Conservation (phyloP, 169 alveolate genomes). For the Plasmodium yoelii region DNA sequence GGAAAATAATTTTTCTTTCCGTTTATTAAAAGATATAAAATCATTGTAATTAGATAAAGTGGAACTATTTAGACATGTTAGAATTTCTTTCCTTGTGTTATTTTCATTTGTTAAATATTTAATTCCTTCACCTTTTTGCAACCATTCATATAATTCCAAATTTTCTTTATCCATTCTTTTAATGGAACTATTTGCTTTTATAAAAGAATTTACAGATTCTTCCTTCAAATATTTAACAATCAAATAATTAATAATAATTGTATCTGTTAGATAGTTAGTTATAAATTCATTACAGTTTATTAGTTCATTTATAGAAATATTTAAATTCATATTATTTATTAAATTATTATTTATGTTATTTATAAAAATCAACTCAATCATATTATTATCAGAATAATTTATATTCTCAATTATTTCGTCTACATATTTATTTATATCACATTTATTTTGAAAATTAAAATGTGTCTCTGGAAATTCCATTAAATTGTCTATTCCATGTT, state of each 20-base stretch:
- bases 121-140: background rate
- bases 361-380: background rate
- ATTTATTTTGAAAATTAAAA: background rate
- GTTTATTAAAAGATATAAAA: background rate
- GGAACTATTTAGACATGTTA: background rate
- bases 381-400: background rate
- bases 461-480: background rate
- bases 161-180: slow-evolving; percentile 19
- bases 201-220: slow-evolving; percentile 15
- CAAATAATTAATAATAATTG: slow-evolving; percentile 10
- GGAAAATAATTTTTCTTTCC: background rate
- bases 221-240: slow-evolving; percentile 39
- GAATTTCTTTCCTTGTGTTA: background rate
- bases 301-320: slow-evolving; percentile 7
- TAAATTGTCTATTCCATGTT: background rate
- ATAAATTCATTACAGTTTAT: slow-evolving; percentile 12
- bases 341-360: slow-evolving; percentile 13
- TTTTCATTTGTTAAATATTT: background rate
- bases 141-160: background rate
- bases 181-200: slow-evolving; percentile 24
- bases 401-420: background rate
- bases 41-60: background rate
- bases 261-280: slow-evolving; percentile 24
- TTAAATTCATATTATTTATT: slow-evolving; percentile 33
- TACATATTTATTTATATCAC: background rate